Evolutionary conservation across 2,329 filamentous ascomycete species (phyloP), one percentile per base, ranked within the genome.

Genomic region (Sporothrix schenckii): DNA sequence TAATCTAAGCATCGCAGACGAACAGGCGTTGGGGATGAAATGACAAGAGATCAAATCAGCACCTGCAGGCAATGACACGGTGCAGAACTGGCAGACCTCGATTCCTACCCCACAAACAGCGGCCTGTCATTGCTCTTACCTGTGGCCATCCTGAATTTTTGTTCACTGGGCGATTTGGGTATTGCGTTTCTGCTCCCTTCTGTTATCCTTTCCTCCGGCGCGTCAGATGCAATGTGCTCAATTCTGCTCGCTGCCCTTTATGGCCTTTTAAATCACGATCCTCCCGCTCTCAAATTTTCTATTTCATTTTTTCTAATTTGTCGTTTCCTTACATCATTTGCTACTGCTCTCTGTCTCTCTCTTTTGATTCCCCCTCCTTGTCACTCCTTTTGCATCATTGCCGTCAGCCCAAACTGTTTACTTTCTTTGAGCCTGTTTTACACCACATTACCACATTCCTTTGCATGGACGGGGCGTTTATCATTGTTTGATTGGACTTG

Each of bases 381-480:
- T 44, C 56, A 65, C 65, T 67, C 50, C 52, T 67, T 68, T 69
- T 61, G 54, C 63, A 56, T 50, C 58, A 65, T 4, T 44, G 6
- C 9, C 27, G 6, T 65, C 68, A 61, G n/a, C 50, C 21, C 63
- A 60, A 44, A 21, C 69, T 67, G 27, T 60, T 41, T 50, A 53
- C 50, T 60, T 50, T 69, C 61, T 41, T 54, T 67, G 11, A 27
- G 60, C 49, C 39, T 60, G 19, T 49, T 41, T 69, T 13, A 3
- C 41, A 24, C n/a, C 68, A 54, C 61, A 54, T 56, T 49, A 65
- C 39, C 69, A 71, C 73, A 72, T 71, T 74, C 69, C 72, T 74
- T 74, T 73, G 70, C 72, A 74, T 73, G 65, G 52, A 63, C 60
- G 68, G 39, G 71, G 69, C 70, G 68, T 72, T 73, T 58, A 50